Conservation (phyloP, 2,329 filamentous ascomycete genomes). For the Ophiostoma novo-ulmi region DNA sequence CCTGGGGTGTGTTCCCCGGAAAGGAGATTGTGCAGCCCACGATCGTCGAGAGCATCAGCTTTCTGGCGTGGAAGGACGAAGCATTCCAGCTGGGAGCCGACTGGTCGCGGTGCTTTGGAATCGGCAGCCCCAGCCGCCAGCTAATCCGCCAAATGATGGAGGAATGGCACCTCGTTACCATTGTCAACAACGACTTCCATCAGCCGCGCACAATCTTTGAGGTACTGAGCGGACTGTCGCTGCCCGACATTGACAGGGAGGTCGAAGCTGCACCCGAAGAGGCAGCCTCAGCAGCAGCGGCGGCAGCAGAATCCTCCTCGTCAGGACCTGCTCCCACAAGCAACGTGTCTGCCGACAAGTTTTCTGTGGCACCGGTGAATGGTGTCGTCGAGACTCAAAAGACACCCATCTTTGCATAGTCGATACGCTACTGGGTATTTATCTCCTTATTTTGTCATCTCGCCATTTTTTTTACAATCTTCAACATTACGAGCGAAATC, state of each 20-base stretch:
- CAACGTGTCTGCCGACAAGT: conserved; percentile 22
- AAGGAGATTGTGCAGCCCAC: conserved; percentile 99
- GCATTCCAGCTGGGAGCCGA: conserved; percentile 88
- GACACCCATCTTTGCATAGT: not conserved
- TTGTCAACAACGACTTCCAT: conserved; percentile 98
- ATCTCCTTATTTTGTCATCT: too few species aligned
- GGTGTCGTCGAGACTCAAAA: not conserved
- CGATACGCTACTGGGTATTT: not conserved
- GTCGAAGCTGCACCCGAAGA: conserved; percentile 32
- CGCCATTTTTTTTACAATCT: not conserved
- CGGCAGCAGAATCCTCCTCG: conserved; percentile 5
- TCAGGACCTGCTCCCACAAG: not conserved
- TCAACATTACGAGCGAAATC: not conserved
- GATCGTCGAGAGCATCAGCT: conserved; percentile 97
- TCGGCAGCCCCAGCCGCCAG: conserved; percentile 67
- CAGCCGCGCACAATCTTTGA: conserved; percentile 74
- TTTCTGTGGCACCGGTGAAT: conserved; percentile 14
- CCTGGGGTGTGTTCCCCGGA: conserved; percentile 97
- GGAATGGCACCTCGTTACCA: conserved; percentile 90
- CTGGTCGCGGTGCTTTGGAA: conserved; percentile 87
- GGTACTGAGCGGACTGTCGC: conserved; percentile 71
- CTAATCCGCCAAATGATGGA: conserved; percentile 81
- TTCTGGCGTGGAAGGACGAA: conserved; percentile 98
- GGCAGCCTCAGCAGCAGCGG: conserved; percentile 8
- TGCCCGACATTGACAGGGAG: conserved; percentile 56